A percentile compares a stretch with the other conserved stretches of the same genome.
Conservation (phyloP, 129 eudicot species). For the Oenanthe sinensis region DNA sequence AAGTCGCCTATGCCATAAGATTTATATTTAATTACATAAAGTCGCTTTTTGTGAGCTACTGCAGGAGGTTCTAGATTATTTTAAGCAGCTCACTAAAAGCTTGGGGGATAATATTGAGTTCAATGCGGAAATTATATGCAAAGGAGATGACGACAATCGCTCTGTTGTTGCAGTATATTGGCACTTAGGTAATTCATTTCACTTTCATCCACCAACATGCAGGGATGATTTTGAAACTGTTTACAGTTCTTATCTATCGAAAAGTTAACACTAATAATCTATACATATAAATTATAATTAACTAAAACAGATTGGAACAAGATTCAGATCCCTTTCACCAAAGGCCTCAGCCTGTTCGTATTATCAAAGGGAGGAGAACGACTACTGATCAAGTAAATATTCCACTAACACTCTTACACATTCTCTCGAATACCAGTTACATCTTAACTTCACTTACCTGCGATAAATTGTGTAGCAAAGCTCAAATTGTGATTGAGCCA, state of each 20-base stretch:
- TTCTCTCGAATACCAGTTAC: neutral
- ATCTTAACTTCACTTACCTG: neutral
- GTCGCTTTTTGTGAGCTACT: neutral
- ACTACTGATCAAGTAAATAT: conserved; percentile 48
- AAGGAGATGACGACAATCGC: conserved; percentile 30
- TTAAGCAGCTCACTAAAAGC: conserved; percentile 41
- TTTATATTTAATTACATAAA: neutral
- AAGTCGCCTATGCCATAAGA: neutral
- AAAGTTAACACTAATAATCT: neutral
- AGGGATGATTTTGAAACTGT: neutral
- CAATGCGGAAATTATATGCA: conserved; percentile 36
- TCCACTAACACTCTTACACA: neutral
- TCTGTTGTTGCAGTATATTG: conserved; percentile 49
- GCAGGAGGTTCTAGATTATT: conserved; percentile 60
- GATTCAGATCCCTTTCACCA: conserved; percentile 67
- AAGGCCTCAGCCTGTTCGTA: conserved; percentile 73
- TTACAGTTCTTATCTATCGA: neutral
- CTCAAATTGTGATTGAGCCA: conserved; percentile 67
- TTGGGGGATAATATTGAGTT: conserved; percentile 64
- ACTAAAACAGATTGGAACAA: conserved; percentile 58
- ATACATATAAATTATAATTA: neutral
- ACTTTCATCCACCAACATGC: neutral
- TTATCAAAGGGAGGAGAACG: conserved; percentile 45
- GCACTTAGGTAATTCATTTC: conserved; percentile 56
- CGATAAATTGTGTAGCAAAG: conserved; percentile 44